Percentiles rank a stretch among this genome's conserved stretches.
Conservation (phyloP, 2,329 filamentous ascomycete genomes). For the Helicocarpus griseus region DNA sequence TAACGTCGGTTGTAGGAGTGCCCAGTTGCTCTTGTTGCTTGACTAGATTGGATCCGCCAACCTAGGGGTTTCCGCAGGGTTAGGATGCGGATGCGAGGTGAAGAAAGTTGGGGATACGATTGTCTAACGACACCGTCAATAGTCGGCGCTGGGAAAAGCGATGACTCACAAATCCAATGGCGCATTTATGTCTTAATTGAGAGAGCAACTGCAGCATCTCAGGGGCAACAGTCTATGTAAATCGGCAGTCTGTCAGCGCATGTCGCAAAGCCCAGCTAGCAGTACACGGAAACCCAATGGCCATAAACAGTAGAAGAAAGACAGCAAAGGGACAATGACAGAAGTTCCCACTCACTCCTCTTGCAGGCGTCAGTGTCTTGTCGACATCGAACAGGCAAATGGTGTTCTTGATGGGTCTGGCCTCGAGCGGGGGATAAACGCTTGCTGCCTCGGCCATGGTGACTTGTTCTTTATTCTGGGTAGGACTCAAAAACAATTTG, state of each 20-base stretch:
- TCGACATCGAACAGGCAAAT: slow-evolving; percentile 96
- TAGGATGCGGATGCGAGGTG: slow-evolving; percentile 4
- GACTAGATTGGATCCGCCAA: slow-evolving; percentile 80
- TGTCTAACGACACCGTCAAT: not conserved
- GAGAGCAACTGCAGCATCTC: slow-evolving; percentile 78
- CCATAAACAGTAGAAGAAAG: not conserved
- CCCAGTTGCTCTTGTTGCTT: slow-evolving; percentile 98
- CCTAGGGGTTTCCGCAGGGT: slow-evolving; percentile 21
- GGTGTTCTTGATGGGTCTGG: slow-evolving; percentile 84
- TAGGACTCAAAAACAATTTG: too few relatives aligned
- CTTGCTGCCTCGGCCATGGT: slow-evolving; percentile 10
- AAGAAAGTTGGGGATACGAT: not conserved
- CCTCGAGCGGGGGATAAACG: slow-evolving; percentile 61
- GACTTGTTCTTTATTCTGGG: not conserved
- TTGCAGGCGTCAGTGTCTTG: slow-evolving; percentile 75
- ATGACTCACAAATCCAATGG: slow-evolving; percentile 62
- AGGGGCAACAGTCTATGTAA: slow-evolving; percentile 53
- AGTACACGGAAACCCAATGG: not conserved
- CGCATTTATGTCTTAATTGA: slow-evolving; percentile 72
- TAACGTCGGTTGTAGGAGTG: slow-evolving; percentile 57
- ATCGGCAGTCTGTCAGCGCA: not conserved
- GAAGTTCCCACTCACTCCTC: slow-evolving; percentile 49
- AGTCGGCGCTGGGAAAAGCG: not conserved
- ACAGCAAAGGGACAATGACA: not conserved
- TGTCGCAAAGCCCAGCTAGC: not conserved